Evolutionary conservation across 1,284 basidiomycete genomes (phyloP).

Genomic region (Inonotus hispidus): DNA sequence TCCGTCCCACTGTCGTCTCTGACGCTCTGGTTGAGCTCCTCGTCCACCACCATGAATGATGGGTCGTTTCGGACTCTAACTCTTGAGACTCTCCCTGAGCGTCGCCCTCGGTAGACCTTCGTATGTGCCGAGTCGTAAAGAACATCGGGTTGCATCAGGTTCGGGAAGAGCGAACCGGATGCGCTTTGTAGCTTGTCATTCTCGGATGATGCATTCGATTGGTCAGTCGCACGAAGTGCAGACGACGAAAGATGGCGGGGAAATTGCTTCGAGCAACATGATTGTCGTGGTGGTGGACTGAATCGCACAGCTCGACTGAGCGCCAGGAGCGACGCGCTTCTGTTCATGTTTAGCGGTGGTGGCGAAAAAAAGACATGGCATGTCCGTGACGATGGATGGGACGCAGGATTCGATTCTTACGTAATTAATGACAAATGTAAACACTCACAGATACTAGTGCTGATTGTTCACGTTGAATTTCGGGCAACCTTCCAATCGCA

Average conservation of each 20-base stretch:
- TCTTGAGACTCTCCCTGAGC: not conserved
- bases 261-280: not conserved
- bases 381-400: no score
- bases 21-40: slow-evolving; percentile 18
- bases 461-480: no score
- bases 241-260: slow-evolving; percentile 1
- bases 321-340: slow-evolving; percentile 9
- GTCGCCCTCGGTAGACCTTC: not conserved
- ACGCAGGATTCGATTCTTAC: no score
- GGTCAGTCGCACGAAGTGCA: not conserved
- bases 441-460: no score
- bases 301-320: not conserved
- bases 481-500: no score
- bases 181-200: not conserved
- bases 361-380: not conserved
- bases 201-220: not conserved
- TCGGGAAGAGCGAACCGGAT: slow-evolving; percentile 3
- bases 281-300: not conserved
- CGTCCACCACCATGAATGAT: slow-evolving; percentile 27
- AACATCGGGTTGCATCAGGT: slow-evolving; percentile 18
- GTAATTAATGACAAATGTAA: no score
- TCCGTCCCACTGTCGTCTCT: slow-evolving; percentile 17
- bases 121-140: slow-evolving; percentile 15
- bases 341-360: slow-evolving; percentile 5
- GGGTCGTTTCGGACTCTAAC: slow-evolving; percentile 61